phyloP scores from a whole-genome alignment of 306 rosid genomes.

The Hylodesmum podocarpum region DNA sequence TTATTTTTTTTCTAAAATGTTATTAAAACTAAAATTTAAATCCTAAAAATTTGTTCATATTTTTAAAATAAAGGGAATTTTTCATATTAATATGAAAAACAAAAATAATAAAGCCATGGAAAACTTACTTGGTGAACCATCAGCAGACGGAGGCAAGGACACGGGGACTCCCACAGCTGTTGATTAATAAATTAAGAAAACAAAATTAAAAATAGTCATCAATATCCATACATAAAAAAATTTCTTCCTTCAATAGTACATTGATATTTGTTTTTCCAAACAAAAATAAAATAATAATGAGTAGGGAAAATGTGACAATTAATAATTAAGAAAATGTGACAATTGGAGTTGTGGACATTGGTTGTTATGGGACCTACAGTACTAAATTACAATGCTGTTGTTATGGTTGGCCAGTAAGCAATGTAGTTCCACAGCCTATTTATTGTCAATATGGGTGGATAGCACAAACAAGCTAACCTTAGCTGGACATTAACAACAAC shows the following conservation, averaged over 20 bases:
- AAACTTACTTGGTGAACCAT: conserved; percentile 38
- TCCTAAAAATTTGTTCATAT: no score
- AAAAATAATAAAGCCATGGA: background rate
- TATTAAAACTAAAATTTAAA: no score
- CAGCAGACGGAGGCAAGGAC: conserved; percentile 38
- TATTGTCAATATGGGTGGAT: background rate
- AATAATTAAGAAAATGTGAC: background rate
- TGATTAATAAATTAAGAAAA: background rate
- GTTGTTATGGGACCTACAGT: background rate
- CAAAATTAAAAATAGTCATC: background rate
- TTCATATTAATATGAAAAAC: background rate
- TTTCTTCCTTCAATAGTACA: background rate
- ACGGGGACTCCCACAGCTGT: conserved; percentile 47
- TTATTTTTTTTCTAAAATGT: no score
- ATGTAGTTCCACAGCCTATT: background rate
- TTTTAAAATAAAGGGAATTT: background rate
- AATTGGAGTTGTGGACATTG: background rate
- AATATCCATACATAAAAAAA: background rate
- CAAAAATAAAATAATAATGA: no score
- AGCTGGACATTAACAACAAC: background rate
- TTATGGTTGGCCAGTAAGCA: background rate
- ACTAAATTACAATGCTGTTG: background rate
- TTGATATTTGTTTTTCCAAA: no score
- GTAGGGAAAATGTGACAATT: background rate
- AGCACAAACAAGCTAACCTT: background rate